A percentile compares a stretch with the other conserved stretches of the same genome.
phyloP scores from a whole-genome alignment of 345 rosid genomes.

The Ceriops tagal region DNA sequence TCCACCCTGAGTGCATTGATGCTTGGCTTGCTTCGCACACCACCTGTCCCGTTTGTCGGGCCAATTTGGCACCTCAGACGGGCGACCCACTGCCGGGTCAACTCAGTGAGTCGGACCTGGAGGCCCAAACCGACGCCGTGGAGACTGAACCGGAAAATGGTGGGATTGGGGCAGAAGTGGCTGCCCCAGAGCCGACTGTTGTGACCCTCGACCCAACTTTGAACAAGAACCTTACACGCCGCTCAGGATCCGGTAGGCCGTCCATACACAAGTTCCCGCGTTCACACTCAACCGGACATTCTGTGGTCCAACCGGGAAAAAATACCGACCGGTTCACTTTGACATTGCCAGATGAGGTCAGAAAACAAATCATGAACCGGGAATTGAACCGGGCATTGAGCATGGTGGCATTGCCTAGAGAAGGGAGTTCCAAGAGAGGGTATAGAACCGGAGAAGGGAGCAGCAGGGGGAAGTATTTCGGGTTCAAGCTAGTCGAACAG shows the following conservation, averaged over 20 bases:
- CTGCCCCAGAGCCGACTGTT: slow-evolving; percentile 24
- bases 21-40: slow-evolving; percentile 81
- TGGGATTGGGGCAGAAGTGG: neutral
- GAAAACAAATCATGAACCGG: slow-evolving; percentile 63
- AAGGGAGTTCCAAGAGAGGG: slow-evolving; percentile 49
- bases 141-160: neutral
- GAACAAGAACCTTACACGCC: slow-evolving; percentile 53
- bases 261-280: slow-evolving; percentile 35
- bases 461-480: slow-evolving; percentile 27
- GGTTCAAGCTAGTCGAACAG: slow-evolving; percentile 28
- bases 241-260: slow-evolving; percentile 38
- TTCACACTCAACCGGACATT: slow-evolving; percentile 94
- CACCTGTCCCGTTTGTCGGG: slow-evolving; percentile 93
- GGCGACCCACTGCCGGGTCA: slow-evolving; percentile 27
- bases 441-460: slow-evolving; percentile 36
- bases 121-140: slow-evolving; percentile 30
- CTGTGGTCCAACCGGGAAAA: slow-evolving; percentile 79
- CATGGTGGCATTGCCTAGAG: slow-evolving; percentile 47
- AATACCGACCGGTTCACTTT: slow-evolving; percentile 79
- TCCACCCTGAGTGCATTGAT: slow-evolving; percentile 85
- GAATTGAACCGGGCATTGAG: slow-evolving; percentile 64
- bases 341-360: slow-evolving; percentile 60
- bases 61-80: slow-evolving; percentile 50
- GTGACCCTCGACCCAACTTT: slow-evolving; percentile 3
- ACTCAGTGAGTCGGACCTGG: slow-evolving; percentile 23